Base-by-base conservation (phyloP, 805 yeast genomes). In the Komagataella pseudopastoris region DNA sequence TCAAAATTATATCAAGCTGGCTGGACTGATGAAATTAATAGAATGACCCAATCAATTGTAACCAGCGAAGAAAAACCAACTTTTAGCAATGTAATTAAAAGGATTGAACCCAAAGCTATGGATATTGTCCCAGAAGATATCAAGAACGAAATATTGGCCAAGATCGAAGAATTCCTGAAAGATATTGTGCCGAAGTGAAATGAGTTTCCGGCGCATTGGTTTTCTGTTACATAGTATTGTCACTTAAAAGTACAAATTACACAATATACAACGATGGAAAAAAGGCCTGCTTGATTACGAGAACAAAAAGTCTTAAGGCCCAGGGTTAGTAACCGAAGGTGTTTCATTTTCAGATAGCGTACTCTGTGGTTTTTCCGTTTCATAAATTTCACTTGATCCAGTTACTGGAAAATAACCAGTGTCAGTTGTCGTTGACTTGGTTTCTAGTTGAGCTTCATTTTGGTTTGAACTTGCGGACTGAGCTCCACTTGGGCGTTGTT, bases 11-110 rank as follows among this genome's bases (percentile, higher is more conserved):
- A 80, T 50, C 85, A 85, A 60, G 75, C 83, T 1, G 96, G 96
- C 5, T 90, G 97, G 97, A 80, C 78, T 54, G 95, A 88, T 58
- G 74, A 82, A 51, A 81, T 90, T 23, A 72, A 78, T 55, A 52
- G 3, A 48, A 50, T 44, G 47, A 50, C 49, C n/a, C 50, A 43
- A 58, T 64, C 39, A 10, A 44, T 44, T 20, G 20, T 18, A 18
- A 64, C 36, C 68, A 71, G 51, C n/a, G 69, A 70, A 22, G 72
- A 69, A 44, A 63, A 65, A 8, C 71, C 77, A 10, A 81, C 72
- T 56, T 82, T 82, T 55, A 77, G 76, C 3, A 71, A 71, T 44
- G 62, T 87, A 12, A 68, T 77, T 47, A 59, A 72, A 10, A 67
- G 70, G 30, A 62, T 88, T 10, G 85, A 80, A 58, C 83, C 85